Evolutionary conservation across 139 green algal genomes (phyloP), one percentile per base, ranked within the genome.

Genomic region (Eudorina sp.): DNA sequence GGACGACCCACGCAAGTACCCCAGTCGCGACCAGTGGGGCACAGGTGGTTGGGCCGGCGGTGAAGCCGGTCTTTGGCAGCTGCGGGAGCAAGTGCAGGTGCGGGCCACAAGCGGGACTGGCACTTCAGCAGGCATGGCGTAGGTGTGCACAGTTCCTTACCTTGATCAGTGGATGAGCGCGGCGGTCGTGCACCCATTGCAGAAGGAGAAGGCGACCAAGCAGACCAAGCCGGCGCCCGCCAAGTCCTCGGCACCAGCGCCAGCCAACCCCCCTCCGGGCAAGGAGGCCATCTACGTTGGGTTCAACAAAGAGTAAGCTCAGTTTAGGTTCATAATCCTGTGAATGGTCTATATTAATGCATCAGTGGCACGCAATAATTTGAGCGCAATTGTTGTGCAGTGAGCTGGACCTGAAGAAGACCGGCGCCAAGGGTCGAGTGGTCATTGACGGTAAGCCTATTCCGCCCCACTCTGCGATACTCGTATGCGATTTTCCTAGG

Each of bases 1-100:
- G 89, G 96, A 97, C 70, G 94, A 97, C 83, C 90, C 94, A 40
- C 53, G 38, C 9, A 96, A 94, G 75, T 96, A 96, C 77, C 94
- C 93, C 2, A 77, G 41, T 53, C 83, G 83, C 25, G 81, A 93
- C 9, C 11, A 29, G 13, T 43, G 66, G 23, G 89, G 85, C 75
- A 87, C 74, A 34, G 94, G 94, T 51, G 94, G 94, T 76, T 96
- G 94, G 94, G 93, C 94, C 19, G 94, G 94, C 45, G 94, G 94
- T 48, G 94, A 96, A 88, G 88, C 89, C 25, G 94, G 76, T 5
- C 93, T 96, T 46, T 93, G 89, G 91, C 38, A 94, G 89, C 82
- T 95, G 55, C 51, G 91, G 14, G 91, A 94, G 72, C 60, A 92
- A 72, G 84, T 92, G 38, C 38, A 79, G 70, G 70, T 79, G 38